Evolutionary conservation across 1,139 yeast genomes (phyloP).

Genomic region (Yamadazyma friedrichii): DNA sequence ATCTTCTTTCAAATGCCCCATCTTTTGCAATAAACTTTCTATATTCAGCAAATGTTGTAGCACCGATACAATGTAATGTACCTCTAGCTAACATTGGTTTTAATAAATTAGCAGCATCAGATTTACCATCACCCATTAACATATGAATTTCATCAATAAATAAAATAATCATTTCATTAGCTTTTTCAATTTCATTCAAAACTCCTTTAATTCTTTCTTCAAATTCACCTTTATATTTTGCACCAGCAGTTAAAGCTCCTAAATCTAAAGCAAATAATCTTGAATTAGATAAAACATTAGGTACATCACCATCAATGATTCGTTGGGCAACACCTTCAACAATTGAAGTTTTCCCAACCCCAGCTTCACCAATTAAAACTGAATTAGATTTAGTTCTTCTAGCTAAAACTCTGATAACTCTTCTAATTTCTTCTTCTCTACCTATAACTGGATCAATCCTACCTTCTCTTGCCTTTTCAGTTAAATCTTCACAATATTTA

Average conservation of each 20-base stretch:
- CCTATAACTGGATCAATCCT: slow-evolving; percentile 98
- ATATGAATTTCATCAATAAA: slow-evolving; percentile 97
- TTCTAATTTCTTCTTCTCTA: slow-evolving; percentile 95
- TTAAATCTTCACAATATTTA: slow-evolving; percentile 90
- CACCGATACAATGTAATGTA: slow-evolving; percentile 94
- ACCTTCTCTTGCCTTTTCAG: slow-evolving; percentile 91
- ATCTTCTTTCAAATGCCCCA: slow-evolving; percentile 98
- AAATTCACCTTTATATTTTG: slow-evolving; percentile 97
- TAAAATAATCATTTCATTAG: slow-evolving; percentile 79
- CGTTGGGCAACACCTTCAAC: slow-evolving; percentile 99
- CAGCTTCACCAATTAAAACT: slow-evolving; percentile 96
- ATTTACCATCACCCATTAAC: slow-evolving; percentile 97
- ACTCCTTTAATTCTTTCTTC: slow-evolving; percentile 98
- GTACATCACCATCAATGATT: slow-evolving; percentile 93
- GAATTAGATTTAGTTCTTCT: slow-evolving; percentile 97
- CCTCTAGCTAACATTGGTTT: slow-evolving; percentile 99
- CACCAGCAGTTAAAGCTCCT: slow-evolving; percentile 97
- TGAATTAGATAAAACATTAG: slow-evolving; percentile 77
- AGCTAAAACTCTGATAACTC: slow-evolving; percentile 90
- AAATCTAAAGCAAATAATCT: slow-evolving; percentile 84
- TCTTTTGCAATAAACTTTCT: slow-evolving; percentile 91
- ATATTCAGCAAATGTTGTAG: slow-evolving; percentile 93
- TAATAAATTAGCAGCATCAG: slow-evolving; percentile 92
- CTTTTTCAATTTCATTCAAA: slow-evolving; percentile 85
- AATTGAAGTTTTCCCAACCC: slow-evolving; percentile 98